phyloP scores from a whole-genome alignment of 768 basidiomycete genomes.

The Mycena sanguinolenta region DNA sequence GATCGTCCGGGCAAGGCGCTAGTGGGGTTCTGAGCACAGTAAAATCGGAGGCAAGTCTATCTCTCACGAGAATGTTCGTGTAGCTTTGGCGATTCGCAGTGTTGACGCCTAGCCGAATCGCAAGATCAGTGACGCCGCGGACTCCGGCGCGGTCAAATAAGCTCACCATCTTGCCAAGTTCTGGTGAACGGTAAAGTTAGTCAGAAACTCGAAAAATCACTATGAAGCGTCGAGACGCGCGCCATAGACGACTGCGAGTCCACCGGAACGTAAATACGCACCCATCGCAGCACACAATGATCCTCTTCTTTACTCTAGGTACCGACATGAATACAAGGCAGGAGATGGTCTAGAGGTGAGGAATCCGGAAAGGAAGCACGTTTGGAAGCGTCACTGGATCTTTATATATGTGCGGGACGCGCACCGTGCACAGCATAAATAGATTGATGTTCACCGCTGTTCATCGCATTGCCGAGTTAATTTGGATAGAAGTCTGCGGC shows the following conservation, averaged over 20 bases:
- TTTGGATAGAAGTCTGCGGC: too few relatives aligned
- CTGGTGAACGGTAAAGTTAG: conserved; percentile 48
- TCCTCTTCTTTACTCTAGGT: conserved; percentile 62
- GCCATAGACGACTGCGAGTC: background rate
- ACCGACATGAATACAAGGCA: background rate
- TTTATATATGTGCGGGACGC: too few relatives aligned
- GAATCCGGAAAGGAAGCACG: too few relatives aligned
- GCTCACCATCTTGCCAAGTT: conserved; percentile 78
- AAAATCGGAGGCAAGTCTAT: background rate
- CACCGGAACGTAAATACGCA: conserved; percentile 44
- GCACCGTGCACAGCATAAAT: too few relatives aligned
- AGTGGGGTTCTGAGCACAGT: background rate
- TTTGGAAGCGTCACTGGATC: too few relatives aligned
- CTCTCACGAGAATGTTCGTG: conserved; percentile 68
- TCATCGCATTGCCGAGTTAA: background rate
- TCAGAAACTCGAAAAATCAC: background rate
- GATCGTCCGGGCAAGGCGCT: conserved; percentile 70
- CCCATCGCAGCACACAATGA: conserved; percentile 85
- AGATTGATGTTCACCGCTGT: too few relatives aligned
- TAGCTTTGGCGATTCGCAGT: conserved; percentile 59
- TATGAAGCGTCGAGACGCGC: too few relatives aligned
- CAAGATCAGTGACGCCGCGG: background rate
- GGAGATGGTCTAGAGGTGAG: too few relatives aligned
- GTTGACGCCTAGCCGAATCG: conserved; percentile 43
- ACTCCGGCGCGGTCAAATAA: background rate